A percentile compares a stretch with the other conserved stretches of the same genome.
phyloP scores from a whole-genome alignment of 495 filamentous ascomycete genomes.

The Penicillium diatomitis region DNA sequence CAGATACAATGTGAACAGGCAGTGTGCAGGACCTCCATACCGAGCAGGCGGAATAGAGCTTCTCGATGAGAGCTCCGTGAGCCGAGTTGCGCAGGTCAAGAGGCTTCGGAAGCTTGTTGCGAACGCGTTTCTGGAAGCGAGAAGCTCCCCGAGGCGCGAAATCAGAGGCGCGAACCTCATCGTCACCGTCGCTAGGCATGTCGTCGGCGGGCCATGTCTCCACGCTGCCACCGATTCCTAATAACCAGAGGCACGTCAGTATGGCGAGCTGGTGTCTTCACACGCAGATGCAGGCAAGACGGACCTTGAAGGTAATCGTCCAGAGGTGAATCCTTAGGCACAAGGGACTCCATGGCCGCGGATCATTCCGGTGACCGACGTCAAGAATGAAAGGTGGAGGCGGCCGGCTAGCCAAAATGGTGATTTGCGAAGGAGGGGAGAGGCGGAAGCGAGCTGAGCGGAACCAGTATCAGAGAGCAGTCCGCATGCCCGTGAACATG shows the following conservation, averaged over 20 bases:
- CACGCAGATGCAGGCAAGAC: slow-evolving; percentile 8
- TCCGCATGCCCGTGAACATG: slow-evolving; percentile 13
- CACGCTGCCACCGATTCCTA: slow-evolving; percentile 41
- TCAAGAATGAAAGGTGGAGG: slow-evolving; percentile 11
- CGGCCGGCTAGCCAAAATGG: slow-evolving; percentile 4
- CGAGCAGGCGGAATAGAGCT: slow-evolving; percentile 49
- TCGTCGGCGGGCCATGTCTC: slow-evolving; percentile 37
- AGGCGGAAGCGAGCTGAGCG: neutral
- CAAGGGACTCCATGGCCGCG: slow-evolving; percentile 74
- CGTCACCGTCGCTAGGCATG: slow-evolving; percentile 28
- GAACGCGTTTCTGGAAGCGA: slow-evolving; percentile 55
- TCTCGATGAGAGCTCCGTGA: slow-evolving; percentile 36
- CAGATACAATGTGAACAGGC: too few relatives aligned
- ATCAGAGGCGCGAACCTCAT: slow-evolving; percentile 31
- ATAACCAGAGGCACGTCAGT: slow-evolving; percentile 10
- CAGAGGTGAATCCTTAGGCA: slow-evolving; percentile 84
- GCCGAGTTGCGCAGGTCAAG: slow-evolving; percentile 48
- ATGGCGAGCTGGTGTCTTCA: slow-evolving; percentile 3
- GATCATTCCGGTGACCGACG: slow-evolving; percentile 26
- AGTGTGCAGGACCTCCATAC: slow-evolving; percentile 27
- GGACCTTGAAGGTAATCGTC: slow-evolving; percentile 89
- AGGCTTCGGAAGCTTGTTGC: slow-evolving; percentile 53
- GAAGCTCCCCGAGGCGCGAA: slow-evolving; percentile 73
- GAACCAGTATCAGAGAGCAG: slow-evolving; percentile 1
- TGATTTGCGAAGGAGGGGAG: neutral